Evolutionary conservation across 306 rosid genomes (phyloP), one percentile per base, ranked within the genome.

Genomic region (Fagus sylvatica): DNA sequence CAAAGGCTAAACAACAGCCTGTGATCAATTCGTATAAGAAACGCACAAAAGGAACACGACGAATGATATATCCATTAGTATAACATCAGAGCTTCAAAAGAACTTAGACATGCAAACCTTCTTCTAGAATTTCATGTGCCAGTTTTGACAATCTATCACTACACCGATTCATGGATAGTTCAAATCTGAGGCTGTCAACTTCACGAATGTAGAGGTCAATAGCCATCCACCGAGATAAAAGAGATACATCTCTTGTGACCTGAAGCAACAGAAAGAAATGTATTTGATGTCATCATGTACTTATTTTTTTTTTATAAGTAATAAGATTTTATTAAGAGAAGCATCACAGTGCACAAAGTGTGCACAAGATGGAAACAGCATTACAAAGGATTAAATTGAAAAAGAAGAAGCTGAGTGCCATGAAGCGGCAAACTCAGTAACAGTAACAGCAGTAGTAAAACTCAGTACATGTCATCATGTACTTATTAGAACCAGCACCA

Each of bases 211-310:
- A 94, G 53, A 94, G 96, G 82, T 94, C 98, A 79, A 85, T 84
- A 37, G 93, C 93, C 96, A 94, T 94, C 98, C 98, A 94, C 87
- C 92, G 89, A 66, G 97, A 94, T 54, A 94, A 67, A 81, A 94
- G 96, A 16, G 96, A 83, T 84, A 94, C 98, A 51, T 90, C 98
- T 78, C 83, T 89, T 71, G 98, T 91, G 73, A 91, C 98, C 98
- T 93, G 90, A 84, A 78, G 55, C 78, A 78, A 78, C 28, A 81
- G 73, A 81, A 72, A 10, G 57, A 69, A 22, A 75, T 22, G 41
- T n/a, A 55, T 33, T 68, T 68, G 56, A 65, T 40, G 15, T 43
- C 16, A 10, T 30, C 9, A 22, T 56, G 74, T 78, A 37, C 49
- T 39, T 10, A 7, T 17, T 7, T 22, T 22, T 22, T 22, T 22